A percentile compares a stretch with the other conserved stretches of the same genome.
Evolutionary conservation across 352 stramenopile species (phyloP).

Genomic region (Globisporangium abappressorium): DNA sequence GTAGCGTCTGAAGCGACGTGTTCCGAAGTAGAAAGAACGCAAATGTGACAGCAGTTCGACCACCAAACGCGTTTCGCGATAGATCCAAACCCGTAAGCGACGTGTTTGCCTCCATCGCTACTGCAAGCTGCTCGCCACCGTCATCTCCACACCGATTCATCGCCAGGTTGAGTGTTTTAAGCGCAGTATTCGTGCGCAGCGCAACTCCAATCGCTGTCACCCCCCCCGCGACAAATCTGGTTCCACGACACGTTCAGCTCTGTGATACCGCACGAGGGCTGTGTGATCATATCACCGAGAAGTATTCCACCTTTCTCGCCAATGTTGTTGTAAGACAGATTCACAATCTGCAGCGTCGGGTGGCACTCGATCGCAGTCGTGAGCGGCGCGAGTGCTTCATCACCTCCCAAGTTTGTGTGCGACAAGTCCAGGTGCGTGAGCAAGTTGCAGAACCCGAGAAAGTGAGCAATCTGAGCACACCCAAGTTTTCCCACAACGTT

Average conservation of each 20-base stretch:
- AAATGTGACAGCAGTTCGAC: constrained; percentile 49
- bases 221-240: constrained; percentile 50
- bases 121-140: constrained; percentile 55
- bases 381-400: constrained; percentile 42
- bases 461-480: constrained; percentile 52
- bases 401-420: constrained; percentile 40
- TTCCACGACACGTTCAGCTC: constrained; percentile 73
- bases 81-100: constrained; percentile 51
- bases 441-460: constrained; percentile 39
- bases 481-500: constrained; percentile 57
- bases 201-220: constrained; percentile 53
- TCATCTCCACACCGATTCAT: constrained; percentile 75
- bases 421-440: constrained; percentile 63
- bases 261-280: constrained; percentile 41
- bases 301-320: constrained; percentile 43
- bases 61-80: constrained; percentile 57
- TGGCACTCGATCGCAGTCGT: constrained; percentile 55
- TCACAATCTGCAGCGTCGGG: constrained; percentile 43
- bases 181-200: constrained; percentile 45
- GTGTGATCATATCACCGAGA: constrained; percentile 60
- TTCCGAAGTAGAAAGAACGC: constrained; percentile 59
- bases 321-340: constrained; percentile 68
- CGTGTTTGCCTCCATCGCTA: constrained; percentile 45
- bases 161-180: constrained; percentile 45
- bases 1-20: constrained; percentile 30